Conservation (phyloP, 2,329 filamentous ascomycete genomes). For the Boeremia exigua region DNA sequence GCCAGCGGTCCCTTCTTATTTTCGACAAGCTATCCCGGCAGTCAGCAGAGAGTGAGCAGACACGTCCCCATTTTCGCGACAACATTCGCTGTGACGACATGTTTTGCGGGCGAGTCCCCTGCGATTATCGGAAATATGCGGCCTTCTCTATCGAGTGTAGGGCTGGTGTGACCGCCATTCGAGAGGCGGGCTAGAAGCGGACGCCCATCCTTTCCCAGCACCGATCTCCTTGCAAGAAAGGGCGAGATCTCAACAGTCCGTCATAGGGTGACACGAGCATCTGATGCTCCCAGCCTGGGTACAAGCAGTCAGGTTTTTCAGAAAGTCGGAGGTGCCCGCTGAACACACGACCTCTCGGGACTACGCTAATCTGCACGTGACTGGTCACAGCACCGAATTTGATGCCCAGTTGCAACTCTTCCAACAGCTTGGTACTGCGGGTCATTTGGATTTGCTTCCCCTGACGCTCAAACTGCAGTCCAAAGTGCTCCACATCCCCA, state of each 20-base stretch:
- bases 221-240: conserved; percentile 1
- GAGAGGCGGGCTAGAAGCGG: conserved; percentile 3
- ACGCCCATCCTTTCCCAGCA: not conserved
- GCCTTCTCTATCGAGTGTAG: not conserved
- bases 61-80: conserved; percentile 8
- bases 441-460: conserved; percentile 8
- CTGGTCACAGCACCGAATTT: not conserved
- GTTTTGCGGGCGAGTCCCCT: conserved; percentile 16
- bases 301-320: not conserved
- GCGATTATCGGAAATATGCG: conserved; percentile 6
- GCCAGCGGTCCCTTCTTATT: conserved; percentile 16
- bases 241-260: not conserved
- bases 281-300: not conserved
- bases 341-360: not conserved
- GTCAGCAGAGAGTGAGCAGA: conserved; percentile 22
- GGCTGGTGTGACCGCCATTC: conserved; percentile 5
- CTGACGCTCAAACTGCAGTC: conserved; percentile 8
- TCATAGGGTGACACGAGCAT: conserved; percentile 7
- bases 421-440: conserved; percentile 13
- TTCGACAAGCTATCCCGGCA: conserved; percentile 19
- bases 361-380: conserved; percentile 1
- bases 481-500: conserved; percentile 1
- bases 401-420: not conserved
- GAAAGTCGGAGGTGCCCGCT: not conserved
- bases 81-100: conserved; percentile 25